A percentile compares a stretch with the other conserved stretches of the same genome.
Evolutionary conservation across 1,284 basidiomycete species (phyloP).

Genomic region (Earliella scabrosa): DNA sequence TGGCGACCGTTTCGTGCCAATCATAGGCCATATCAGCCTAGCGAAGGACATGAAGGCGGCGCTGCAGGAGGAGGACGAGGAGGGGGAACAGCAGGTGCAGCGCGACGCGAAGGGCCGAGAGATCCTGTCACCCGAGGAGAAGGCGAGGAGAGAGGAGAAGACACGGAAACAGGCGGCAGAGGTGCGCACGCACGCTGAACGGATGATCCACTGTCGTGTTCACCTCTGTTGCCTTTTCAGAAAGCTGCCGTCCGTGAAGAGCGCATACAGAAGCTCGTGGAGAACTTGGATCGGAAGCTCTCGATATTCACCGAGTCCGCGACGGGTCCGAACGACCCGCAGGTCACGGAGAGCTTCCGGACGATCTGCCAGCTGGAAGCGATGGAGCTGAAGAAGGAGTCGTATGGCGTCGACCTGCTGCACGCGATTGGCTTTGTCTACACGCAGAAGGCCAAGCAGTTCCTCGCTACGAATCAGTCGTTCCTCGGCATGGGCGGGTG

Average conservation of each 20-base stretch:
- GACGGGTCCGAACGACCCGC: conserved; percentile 70
- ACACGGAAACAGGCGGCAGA: conserved; percentile 70
- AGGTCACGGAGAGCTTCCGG: conserved; percentile 71
- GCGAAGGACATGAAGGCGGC: conserved; percentile 98
- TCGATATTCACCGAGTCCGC: conserved; percentile 94
- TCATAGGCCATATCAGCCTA: conserved; percentile 84
- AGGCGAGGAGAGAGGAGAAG: conserved; percentile 79
- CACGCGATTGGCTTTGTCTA: conserved; percentile 95
- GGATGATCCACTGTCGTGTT: background rate
- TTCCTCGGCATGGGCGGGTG: conserved; percentile 88
- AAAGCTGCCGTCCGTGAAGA: conserved; percentile 83
- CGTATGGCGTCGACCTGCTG: conserved; percentile 91
- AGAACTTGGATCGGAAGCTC: conserved; percentile 86
- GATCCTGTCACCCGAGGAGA: conserved; percentile 83
- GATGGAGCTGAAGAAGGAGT: conserved; percentile 89
- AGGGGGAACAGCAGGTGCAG: conserved; percentile 42
- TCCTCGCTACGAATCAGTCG: conserved; percentile 78
- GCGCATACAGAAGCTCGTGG: conserved; percentile 82
- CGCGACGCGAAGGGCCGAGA: conserved; percentile 72
- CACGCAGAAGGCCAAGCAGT: conserved; percentile 80
- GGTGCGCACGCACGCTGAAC: conserved; percentile 44
- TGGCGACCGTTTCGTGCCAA: conserved; percentile 81
- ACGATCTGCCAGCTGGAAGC: conserved; percentile 85
- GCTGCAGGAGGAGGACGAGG: conserved; percentile 89
- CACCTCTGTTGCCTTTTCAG: conserved; percentile 37